Percentiles rank a stretch among this genome's conserved stretches.
phyloP scores from a whole-genome alignment of 1,284 basidiomycete species.

The Cystobasidium slooffiae region DNA sequence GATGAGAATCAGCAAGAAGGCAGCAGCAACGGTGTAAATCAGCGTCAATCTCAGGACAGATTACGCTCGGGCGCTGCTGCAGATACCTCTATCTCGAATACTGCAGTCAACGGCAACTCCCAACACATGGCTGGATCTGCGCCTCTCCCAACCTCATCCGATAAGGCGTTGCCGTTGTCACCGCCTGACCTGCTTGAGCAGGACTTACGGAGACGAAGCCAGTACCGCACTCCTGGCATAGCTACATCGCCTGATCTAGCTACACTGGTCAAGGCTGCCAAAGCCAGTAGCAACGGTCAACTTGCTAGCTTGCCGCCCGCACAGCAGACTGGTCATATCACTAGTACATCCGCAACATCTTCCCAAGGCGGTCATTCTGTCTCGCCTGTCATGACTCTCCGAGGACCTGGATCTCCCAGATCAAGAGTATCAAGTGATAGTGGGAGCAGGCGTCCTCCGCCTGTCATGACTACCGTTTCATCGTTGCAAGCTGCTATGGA shows the following conservation, averaged over 20 bases:
- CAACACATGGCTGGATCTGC: slow-evolving; percentile 2
- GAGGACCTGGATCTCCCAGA: slow-evolving; percentile 6
- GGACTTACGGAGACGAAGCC: slow-evolving; percentile 61
- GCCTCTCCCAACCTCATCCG: neutral
- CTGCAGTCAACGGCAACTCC: neutral
- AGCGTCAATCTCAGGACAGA: neutral
- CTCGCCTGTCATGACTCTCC: slow-evolving; percentile 14
- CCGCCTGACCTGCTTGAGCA: slow-evolving; percentile 22
- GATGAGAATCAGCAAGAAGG: slow-evolving; percentile 5
- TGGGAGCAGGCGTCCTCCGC: slow-evolving; percentile 4
- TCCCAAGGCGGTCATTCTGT: neutral
- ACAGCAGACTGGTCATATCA: neutral
- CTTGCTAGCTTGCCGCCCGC: neutral
- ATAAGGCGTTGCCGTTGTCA: slow-evolving; percentile 31
- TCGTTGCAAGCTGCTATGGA: slow-evolving; percentile 29
- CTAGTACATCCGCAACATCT: neutral
- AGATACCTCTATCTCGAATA: neutral
- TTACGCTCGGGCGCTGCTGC: neutral
- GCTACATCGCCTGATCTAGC: slow-evolving; percentile 86
- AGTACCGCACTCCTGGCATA: slow-evolving; percentile 79
- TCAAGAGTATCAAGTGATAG: slow-evolving; percentile 29
- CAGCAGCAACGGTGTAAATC: neutral
- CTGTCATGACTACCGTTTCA: slow-evolving; percentile 5
- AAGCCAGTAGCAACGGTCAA: slow-evolving; percentile 60
- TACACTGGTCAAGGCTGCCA: slow-evolving; percentile 77